These are phyloP conservation scores for Astrocystis sublimbata DNA, from an alignment of 495 filamentous ascomycete species.

Conservation along the genomic window DNA sequence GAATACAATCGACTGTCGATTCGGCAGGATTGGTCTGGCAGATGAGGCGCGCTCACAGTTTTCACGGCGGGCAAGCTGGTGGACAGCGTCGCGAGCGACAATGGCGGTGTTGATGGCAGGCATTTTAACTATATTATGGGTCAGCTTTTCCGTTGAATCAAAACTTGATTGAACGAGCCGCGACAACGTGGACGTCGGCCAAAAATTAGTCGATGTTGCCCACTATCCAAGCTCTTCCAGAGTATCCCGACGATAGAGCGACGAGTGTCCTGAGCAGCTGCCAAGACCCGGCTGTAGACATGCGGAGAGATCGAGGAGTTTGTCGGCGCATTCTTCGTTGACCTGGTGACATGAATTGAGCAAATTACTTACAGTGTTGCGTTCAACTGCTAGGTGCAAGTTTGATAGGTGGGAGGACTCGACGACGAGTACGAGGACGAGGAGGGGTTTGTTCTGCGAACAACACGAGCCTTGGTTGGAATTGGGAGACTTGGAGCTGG, in stretches of 20 bases:
- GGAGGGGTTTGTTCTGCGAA: constrained; percentile 33
- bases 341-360: not conserved
- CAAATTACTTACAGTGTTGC: constrained; percentile 14
- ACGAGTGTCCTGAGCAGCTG: too few species aligned
- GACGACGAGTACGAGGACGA: constrained; percentile 7
- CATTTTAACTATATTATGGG: constrained; percentile 37
- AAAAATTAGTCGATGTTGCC: too few species aligned
- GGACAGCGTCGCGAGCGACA: constrained; percentile 48
- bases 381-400: not conserved
- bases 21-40: not conserved
- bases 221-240: too few species aligned
- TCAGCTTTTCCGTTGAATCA: constrained; percentile 21
- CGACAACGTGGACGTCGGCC: too few species aligned
- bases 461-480: constrained; percentile 37
- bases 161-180: too few species aligned
- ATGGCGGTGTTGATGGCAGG: constrained; percentile 48
- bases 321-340: constrained; percentile 6
- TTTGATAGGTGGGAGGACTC: not conserved
- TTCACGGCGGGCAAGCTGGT: constrained; percentile 49
- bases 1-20: not conserved
- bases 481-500: constrained; percentile 16
- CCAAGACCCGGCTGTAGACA: constrained; percentile 1
- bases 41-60: constrained; percentile 45
- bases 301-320: not conserved
- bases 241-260: too few species aligned